Evolutionary conservation across 108 stramenopile genomes (phyloP), one percentile per base, ranked within the genome.

Genomic region (Fistulifera pelliculosa): DNA sequence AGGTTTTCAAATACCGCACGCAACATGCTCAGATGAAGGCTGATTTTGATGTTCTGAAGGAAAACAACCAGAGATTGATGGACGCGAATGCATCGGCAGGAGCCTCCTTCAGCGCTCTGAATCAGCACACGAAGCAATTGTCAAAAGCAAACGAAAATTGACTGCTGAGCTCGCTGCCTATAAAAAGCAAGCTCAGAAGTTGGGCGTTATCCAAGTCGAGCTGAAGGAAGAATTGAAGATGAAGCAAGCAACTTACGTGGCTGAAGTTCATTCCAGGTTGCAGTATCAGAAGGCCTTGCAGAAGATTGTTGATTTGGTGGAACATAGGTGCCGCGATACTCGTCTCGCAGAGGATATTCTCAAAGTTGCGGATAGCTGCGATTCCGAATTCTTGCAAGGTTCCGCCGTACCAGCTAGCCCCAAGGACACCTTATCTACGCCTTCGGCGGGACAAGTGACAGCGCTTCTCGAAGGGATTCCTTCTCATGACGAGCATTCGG

Each of bases 21-120:
- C 70, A 77, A 48, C 77, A 79, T 52, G 56, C 66, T 31, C 72
- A 71, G 35, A 69, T 86, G 14, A 65, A 62, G 27, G 60, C 64
- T 0, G 84, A 86, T 41, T 76, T 80, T 69, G 77, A 86, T 23
- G 52, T 73, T 13, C 58, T 86, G 10, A 79, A 79, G 47, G 77
- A 77, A 24, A 79, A 76, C 60, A 81, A 81, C 47, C 75, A 80
- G 41, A 49, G 79, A 24, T 62, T 81, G 19, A 74, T 79, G 80
- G 80, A 86, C 54, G 80, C 84, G 7, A 81, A 81, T 65, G 84
- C 80, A 2, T 72, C 75, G 27, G 84, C 84, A 0, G 77, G 78
- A 19, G 77, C 75, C 35, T 70, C 75, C 11, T 81, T 86, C 68
- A 71, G 77, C 8, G 71, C 84, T 1, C 50, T 86, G 52, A 81